phyloP scores from a whole-genome alignment of 1,284 basidiomycete genomes.

The Exobasidium cylindrosporum region DNA sequence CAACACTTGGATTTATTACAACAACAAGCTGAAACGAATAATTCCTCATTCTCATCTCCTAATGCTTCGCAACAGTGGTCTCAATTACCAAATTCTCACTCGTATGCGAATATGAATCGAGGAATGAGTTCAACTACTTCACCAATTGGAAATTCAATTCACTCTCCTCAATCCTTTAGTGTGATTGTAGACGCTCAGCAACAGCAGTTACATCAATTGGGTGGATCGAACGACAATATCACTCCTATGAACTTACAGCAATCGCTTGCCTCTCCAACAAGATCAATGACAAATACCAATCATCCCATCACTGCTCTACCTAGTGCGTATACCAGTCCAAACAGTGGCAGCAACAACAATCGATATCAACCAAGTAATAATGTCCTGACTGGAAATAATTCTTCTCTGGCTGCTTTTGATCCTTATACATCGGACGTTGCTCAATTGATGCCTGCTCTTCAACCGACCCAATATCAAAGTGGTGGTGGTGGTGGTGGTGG shows the following conservation, averaged over 20 bases:
- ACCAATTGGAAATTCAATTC: not conserved
- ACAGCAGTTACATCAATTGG: not conserved
- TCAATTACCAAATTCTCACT: slow-evolving; percentile 1
- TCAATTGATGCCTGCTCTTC: slow-evolving; percentile 18
- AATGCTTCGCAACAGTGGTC: slow-evolving; percentile 3
- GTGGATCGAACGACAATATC: slow-evolving; percentile 10
- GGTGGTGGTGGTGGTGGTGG: not conserved
- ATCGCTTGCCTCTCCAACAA: not conserved
- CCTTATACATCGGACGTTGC: slow-evolving; percentile 19
- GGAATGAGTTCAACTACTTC: slow-evolving; percentile 2
- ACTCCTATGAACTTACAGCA: not conserved
- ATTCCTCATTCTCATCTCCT: not conserved
- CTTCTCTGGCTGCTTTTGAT: slow-evolving; percentile 12
- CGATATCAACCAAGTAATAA: not conserved
- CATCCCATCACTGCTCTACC: slow-evolving; percentile 11
- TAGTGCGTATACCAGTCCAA: slow-evolving; percentile 13
- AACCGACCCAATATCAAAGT: slow-evolving; percentile 19
- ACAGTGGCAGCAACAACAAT: not conserved
- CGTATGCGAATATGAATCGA: not conserved
- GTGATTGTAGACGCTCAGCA: slow-evolving; percentile 1
- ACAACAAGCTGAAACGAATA: slow-evolving; percentile 21
- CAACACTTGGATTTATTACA: slow-evolving; percentile 35
- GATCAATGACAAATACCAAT: not conserved
- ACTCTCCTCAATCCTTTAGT: slow-evolving; percentile 2
- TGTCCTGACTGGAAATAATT: not conserved